A percentile compares a stretch with the other conserved stretches of the same genome.
These are phyloP conservation scores for Rhypophila decipiens DNA, from an alignment of 495 filamentous ascomycete species.

Conservation along the genomic window DNA sequence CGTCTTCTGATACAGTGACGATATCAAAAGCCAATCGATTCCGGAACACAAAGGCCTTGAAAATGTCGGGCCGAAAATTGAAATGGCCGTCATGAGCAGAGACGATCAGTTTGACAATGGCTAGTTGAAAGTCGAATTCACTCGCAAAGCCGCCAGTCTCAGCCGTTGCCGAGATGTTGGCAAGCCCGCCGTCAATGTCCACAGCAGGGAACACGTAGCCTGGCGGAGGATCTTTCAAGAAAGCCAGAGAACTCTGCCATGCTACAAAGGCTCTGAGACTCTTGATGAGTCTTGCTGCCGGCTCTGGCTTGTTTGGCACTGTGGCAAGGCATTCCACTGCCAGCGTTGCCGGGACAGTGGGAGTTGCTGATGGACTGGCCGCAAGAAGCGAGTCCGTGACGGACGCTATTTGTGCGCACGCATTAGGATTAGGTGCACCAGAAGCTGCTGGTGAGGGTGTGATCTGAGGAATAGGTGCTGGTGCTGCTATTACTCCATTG, in stretches of 20 bases:
- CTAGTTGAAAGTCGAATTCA: conserved; percentile 48
- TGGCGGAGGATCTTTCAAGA: conserved; percentile 37
- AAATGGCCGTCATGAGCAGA: conserved; percentile 49
- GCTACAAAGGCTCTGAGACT: conserved; percentile 27
- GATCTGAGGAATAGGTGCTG: conserved; percentile 16
- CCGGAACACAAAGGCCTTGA: conserved; percentile 21
- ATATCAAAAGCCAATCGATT: conserved; percentile 20
- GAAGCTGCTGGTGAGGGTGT: conserved; percentile 3
- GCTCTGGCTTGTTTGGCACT: conserved; percentile 24
- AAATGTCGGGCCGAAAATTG: conserved; percentile 17
- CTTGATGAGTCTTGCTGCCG: conserved; percentile 23
- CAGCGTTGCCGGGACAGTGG: conserved; percentile 20
- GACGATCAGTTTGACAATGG: conserved; percentile 31
- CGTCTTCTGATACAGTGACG: conserved; percentile 26
- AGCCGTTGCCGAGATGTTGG: conserved; percentile 23
- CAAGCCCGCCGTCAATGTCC: conserved; percentile 35
- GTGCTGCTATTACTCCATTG: conserved; percentile 16
- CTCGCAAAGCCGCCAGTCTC: conserved; percentile 29
- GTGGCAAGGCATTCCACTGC: conserved; percentile 24
- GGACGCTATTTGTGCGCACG: conserved; percentile 21
- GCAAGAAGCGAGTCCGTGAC: conserved; percentile 13
- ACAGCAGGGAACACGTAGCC: conserved; percentile 29
- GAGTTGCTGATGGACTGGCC: conserved; percentile 13
- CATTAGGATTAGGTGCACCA: conserved; percentile 9
- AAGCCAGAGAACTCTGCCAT: conserved; percentile 37